Evolutionary conservation across 108 stramenopile species (phyloP).

Genomic region (Seminavis robusta): DNA sequence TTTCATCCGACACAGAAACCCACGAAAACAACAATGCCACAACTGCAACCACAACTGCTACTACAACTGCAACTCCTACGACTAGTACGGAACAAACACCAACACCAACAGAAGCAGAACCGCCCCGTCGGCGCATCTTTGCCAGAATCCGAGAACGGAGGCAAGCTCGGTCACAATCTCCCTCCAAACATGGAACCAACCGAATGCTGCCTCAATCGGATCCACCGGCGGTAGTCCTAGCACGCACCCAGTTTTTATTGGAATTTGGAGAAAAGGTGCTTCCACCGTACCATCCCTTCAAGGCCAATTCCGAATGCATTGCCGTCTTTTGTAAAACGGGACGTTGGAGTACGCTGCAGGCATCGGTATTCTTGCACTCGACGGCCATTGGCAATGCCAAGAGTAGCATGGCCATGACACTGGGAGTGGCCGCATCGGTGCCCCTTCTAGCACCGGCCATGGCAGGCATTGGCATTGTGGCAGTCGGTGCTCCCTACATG

Average conservation of each 20-base stretch:
- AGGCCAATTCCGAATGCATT: constrained; percentile 44
- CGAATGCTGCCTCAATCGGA: too few species aligned
- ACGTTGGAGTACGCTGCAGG: constrained; percentile 43
- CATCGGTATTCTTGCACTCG: constrained; percentile 42
- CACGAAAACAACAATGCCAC: too few species aligned
- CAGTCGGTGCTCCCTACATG: constrained; percentile 59
- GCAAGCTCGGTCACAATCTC: too few species aligned
- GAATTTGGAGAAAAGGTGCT: constrained; percentile 20
- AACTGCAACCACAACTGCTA: too few species aligned
- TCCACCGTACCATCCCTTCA: constrained; percentile 34
- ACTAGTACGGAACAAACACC: too few species aligned
- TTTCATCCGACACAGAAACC: too few species aligned
- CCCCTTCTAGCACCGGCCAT: constrained; percentile 67
- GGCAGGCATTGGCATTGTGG: constrained; percentile 64
- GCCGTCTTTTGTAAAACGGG: constrained; percentile 71
- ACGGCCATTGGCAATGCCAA: constrained; percentile 50
- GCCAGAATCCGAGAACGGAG: too few species aligned
- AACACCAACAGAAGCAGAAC: too few species aligned
- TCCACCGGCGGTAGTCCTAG: constrained; percentile 30
- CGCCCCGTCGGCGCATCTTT: too few species aligned
- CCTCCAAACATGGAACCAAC: constrained; percentile 36
- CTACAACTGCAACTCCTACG: too few species aligned
- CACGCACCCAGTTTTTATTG: constrained; percentile 35
- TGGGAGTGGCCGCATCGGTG: constrained; percentile 43
- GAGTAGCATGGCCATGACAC: constrained; percentile 39